A percentile compares a stretch with the other conserved stretches of the same genome.
phyloP scores from a whole-genome alignment of 257 asterid species.

The Nicotiana noctiflora region DNA sequence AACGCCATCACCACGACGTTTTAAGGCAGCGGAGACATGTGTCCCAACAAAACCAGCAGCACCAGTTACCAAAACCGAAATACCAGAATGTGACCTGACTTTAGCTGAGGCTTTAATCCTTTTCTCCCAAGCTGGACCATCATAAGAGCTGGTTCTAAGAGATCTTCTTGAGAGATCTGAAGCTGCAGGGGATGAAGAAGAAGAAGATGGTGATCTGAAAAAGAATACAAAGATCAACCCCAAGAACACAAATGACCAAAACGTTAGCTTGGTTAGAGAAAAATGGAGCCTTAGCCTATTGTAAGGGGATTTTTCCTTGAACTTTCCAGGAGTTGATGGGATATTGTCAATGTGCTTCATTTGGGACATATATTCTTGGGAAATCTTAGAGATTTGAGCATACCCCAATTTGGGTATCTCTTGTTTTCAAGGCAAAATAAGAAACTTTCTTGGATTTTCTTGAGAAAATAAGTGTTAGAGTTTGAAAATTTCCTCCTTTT shows the following conservation, averaged over 20 bases:
- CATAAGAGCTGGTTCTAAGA: conserved; percentile 35
- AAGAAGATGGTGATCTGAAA: conserved; percentile 37
- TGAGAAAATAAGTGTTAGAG: conserved; percentile 13
- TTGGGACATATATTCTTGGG: conserved; percentile 22
- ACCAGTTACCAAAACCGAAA: conserved; percentile 50
- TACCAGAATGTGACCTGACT: conserved; percentile 39
- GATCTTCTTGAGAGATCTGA: conserved; percentile 55
- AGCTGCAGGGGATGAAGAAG: conserved; percentile 17
- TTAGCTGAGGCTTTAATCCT: conserved; percentile 41
- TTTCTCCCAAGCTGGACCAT: conserved; percentile 33
- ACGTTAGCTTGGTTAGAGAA: conserved; percentile 40
- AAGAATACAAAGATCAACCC: conserved; percentile 46
- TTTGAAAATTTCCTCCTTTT: conserved; percentile 24
- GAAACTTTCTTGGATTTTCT: conserved; percentile 13
- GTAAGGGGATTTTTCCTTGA: conserved; percentile 51
- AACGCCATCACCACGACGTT: conserved; percentile 53
- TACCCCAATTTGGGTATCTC: conserved; percentile 24
- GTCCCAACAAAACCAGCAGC: conserved; percentile 63
- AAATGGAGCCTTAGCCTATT: conserved; percentile 35
- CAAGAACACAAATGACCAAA: conserved; percentile 43
- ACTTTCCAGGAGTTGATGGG: conserved; percentile 69
- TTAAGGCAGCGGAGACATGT: conserved; percentile 54
- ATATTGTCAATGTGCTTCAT: conserved; percentile 85
- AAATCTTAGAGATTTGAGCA: conserved; percentile 32
- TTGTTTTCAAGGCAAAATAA: conserved; percentile 13